Percentiles rank a stretch among this genome's conserved stretches.
phyloP scores from a whole-genome alignment of 2,329 filamentous ascomycete genomes.

The Lachnellula hyalina region DNA sequence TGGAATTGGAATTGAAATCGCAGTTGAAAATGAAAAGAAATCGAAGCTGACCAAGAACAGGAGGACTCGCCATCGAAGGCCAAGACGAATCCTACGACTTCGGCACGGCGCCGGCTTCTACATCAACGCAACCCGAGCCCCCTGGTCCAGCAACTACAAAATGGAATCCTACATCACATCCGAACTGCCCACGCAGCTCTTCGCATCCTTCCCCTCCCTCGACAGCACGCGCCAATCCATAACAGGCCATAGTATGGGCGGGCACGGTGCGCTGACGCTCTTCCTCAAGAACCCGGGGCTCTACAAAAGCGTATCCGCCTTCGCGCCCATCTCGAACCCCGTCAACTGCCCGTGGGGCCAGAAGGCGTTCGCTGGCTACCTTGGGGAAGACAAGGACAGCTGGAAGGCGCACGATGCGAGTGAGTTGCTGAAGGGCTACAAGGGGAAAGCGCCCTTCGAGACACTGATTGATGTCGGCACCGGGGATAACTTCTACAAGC shows the following conservation, averaged over 20 bases:
- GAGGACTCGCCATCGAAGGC: slow-evolving; percentile 71
- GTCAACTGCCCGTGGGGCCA: slow-evolving; percentile 84
- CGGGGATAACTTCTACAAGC: slow-evolving; percentile 94
- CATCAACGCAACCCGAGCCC: slow-evolving; percentile 72
- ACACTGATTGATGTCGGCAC: slow-evolving; percentile 89
- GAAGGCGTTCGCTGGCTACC: slow-evolving; percentile 90
- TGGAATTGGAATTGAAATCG: neutral
- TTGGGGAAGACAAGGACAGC: slow-evolving; percentile 60
- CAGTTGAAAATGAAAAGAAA: neutral
- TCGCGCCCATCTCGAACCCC: slow-evolving; percentile 87
- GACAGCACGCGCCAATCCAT: slow-evolving; percentile 72
- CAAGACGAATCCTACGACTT: slow-evolving; percentile 92
- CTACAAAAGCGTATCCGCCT: slow-evolving; percentile 86
- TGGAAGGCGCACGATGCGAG: slow-evolving; percentile 93
- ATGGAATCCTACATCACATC: slow-evolving; percentile 93
- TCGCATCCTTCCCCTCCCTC: slow-evolving; percentile 64
- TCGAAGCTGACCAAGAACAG: slow-evolving; percentile 33
- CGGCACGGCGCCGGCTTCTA: slow-evolving; percentile 93
- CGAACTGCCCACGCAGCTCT: slow-evolving; percentile 78
- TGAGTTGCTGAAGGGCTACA: slow-evolving; percentile 75
- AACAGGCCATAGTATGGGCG: slow-evolving; percentile 94
- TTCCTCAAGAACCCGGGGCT: slow-evolving; percentile 86
- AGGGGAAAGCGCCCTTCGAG: slow-evolving; percentile 56
- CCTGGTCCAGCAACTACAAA: slow-evolving; percentile 74
- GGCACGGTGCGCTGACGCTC: slow-evolving; percentile 87